Base-by-base conservation (phyloP, 208 protist species). In the Borovskyia barvae region DNA sequence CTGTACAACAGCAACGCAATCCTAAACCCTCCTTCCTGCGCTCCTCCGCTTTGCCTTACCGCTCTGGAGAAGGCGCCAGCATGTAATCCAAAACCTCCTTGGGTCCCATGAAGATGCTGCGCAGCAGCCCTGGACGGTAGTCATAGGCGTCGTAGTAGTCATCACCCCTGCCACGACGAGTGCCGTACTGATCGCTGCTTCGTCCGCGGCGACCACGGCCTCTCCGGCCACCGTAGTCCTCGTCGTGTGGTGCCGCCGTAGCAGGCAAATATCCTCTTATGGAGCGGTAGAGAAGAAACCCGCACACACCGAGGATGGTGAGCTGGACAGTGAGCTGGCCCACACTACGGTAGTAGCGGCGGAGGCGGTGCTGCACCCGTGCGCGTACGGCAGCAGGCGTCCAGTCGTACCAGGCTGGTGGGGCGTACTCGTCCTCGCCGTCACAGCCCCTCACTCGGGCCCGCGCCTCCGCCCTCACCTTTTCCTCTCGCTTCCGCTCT, bases 11-110 rank as follows among this genome's bases (percentile, higher is more conserved):
- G n/a, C n/a, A n/a, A n/a, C n/a, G n/a, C n/a, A n/a, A n/a, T 7
- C 6, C 37, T 24, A 36, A 15, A 8, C 41, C 41, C 17, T 1
- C 41, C 12, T 5, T 54, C 14, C 30, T 43, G 30, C 22, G 15
- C 11, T 29, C 26, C 4, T 14, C 22, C 22, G 1, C 33, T 26
- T 3, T 12, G 1, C 20, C 8, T 3, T 54, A 63, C 32, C 50
- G 41, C 28, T 46, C 32, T 7, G 58, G 63, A 7, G 35, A 15
- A 1, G 85, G 82, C 33, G 82, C 81, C 15, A 92, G 67, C 11
- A 92, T 46, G 63, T 92, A 92, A 50, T 92, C 85, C 36, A 88
- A 81, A 39, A 92, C 69, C 52, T 89, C 85, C 74, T 90, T 89
- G 12, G 85, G 85, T 0, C 85, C 85, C 50, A 92, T 72, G 39